Base-by-base conservation (phyloP, 768 basidiomycete genomes). In the Suillus variegatus region DNA sequence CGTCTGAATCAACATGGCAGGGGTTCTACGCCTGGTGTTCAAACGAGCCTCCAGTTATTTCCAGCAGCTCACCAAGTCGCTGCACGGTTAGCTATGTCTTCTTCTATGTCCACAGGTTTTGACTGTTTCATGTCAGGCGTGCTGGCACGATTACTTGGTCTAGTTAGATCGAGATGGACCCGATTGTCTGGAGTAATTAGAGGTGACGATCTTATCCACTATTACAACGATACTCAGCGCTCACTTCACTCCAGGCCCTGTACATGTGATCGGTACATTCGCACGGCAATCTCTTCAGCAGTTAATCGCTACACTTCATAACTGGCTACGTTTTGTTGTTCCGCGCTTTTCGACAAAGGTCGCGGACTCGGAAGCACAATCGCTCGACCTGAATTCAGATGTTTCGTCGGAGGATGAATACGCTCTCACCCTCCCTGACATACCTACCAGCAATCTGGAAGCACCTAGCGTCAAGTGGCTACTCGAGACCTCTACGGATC, bases 401-500 rank as follows among this genome's bases (percentile, higher is more conserved):
- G 25, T 51, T 14, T 8, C 1, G 22, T 14, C 14, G 22, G 13
- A 16, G 1, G 25, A 51, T 51, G 12, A 25, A 51, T 1, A 5
- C 49, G 6, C 6, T 25, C 49, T 28, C 14, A 6, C 22, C 4
- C 47, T 49, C 47, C 12, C 5, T 22, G 47, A 49, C 47, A 22
- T 49, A 25, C 22, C 22, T 6, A 49, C 22, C 47, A 14, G 5
- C 47, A 6, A 6, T 49, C 47, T 49, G 12, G 47, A 49, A 13
- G 47, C 47, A 49, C 47, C 47, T 49, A 49, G 65, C 4, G 63
- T 72, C 32, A 38, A 54, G 41, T 72, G 46, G 46, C 46, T 47
- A 1, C 46, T 47, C 9, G 46, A 47, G n/a, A 47, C 46, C 5
- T 47, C 46, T 47, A n/a, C 46, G 5, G 46, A 47, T 47, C 46